Evolutionary conservation across 495 filamentous ascomycete genomes (phyloP).

Genomic region (Entonaema liquescens): DNA sequence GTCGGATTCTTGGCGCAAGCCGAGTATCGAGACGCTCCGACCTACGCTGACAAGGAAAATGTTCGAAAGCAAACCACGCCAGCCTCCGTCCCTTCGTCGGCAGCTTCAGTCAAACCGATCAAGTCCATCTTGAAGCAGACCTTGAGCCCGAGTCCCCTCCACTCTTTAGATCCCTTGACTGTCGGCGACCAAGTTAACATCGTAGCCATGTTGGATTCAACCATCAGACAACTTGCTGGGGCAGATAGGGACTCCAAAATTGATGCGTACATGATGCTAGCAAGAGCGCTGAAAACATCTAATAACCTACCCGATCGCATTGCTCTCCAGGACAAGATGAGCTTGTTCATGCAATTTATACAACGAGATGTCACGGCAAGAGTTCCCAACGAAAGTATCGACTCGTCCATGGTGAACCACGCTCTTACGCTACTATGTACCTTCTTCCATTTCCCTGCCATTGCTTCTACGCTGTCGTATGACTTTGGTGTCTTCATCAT

Average conservation of each 20-base stretch:
- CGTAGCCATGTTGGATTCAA: conserved; percentile 83
- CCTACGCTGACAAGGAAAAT: conserved; percentile 56
- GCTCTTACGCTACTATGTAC: conserved; percentile 77
- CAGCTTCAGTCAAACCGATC: conserved; percentile 66
- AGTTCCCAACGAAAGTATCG: conserved; percentile 57
- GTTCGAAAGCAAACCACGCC: conserved; percentile 52
- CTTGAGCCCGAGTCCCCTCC: conserved; percentile 46
- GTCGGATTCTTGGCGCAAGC: conserved; percentile 79
- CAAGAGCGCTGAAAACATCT: conserved; percentile 77
- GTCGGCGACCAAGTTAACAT: conserved; percentile 55
- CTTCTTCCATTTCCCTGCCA: conserved; percentile 72
- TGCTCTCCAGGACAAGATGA: conserved; percentile 77
- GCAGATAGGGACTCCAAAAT: conserved; percentile 71
- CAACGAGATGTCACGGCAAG: conserved; percentile 75
- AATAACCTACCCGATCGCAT: conserved; percentile 76
- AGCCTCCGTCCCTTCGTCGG: conserved; percentile 64
- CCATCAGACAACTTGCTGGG: conserved; percentile 78
- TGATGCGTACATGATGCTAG: conserved; percentile 87
- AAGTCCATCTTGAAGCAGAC: conserved; percentile 89
- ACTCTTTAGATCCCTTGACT: conserved; percentile 53
- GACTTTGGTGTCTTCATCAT: conserved; percentile 82
- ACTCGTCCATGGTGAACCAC: conserved; percentile 74
- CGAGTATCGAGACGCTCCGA: conserved; percentile 71
- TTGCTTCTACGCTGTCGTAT: conserved; percentile 70
- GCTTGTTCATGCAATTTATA: conserved; percentile 77